phyloP scores from a whole-genome alignment of 2,329 filamentous ascomycete genomes.

The Didymella arachidicola region DNA sequence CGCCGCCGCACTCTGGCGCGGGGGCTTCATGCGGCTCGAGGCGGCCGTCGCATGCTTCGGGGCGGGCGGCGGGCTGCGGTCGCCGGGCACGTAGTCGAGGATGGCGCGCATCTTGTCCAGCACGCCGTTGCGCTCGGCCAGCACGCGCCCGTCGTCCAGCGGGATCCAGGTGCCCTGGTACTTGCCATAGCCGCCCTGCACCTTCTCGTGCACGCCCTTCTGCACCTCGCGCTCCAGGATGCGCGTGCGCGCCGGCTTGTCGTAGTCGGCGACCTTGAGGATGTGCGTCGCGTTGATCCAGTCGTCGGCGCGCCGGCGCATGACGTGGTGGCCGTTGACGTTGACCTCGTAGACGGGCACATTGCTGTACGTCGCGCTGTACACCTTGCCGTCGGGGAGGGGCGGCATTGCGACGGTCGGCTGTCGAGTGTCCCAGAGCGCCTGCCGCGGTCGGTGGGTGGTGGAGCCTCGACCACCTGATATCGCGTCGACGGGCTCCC shows the following conservation, averaged over 20 bases:
- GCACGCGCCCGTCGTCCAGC: constrained; percentile 76
- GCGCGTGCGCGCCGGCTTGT: constrained; percentile 93
- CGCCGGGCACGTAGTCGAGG: constrained; percentile 86
- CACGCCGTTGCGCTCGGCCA: constrained; percentile 87
- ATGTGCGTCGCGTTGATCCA: constrained; percentile 99
- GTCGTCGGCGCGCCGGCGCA: constrained; percentile 90
- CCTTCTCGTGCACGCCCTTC: constrained; percentile 95
- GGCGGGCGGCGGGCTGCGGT: constrained; percentile 88
- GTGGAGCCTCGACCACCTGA: constrained; percentile 6
- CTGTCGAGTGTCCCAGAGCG: too few relatives aligned
- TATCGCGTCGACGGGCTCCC: constrained; percentile 3
- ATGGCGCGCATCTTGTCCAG: constrained; percentile 84
- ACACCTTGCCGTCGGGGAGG: constrained; percentile 59
- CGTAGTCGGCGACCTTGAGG: constrained; percentile 93
- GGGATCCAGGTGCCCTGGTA: constrained; percentile 99
- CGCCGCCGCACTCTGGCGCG: constrained; percentile 70
- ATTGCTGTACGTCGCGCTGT: constrained; percentile 74
- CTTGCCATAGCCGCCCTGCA: constrained; percentile 97
- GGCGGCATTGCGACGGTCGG: constrained; percentile 40
- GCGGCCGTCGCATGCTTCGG: constrained; percentile 81
- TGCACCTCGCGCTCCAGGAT: constrained; percentile 97
- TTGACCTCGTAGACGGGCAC: constrained; percentile 96
- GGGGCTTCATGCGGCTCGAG: constrained; percentile 79
- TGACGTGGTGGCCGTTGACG: constrained; percentile 88
- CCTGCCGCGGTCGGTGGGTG: constrained; percentile 17